Evolutionary conservation across 1,139 yeast species (phyloP).

Genomic region (Blastobotrys niveus): DNA sequence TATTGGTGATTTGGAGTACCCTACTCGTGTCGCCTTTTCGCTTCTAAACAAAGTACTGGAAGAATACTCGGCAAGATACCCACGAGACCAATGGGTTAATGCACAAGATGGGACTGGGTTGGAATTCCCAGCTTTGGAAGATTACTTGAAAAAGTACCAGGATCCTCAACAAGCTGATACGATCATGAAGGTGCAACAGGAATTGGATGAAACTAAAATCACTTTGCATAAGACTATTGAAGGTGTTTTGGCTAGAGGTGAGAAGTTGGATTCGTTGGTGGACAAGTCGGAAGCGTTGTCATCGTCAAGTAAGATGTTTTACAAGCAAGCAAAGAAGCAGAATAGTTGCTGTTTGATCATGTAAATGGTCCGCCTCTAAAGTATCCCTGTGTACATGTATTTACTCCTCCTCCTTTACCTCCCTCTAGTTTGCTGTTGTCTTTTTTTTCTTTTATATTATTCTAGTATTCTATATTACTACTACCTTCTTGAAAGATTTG

Average conservation of each 20-base stretch:
- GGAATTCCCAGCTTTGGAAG: conserved; percentile 57
- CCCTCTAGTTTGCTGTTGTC: no score
- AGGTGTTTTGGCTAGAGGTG: conserved; percentile 91
- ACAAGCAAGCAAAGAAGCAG: conserved; percentile 95
- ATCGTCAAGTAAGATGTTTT: conserved; percentile 84
- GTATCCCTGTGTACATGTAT: no score
- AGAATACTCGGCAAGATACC: conserved; percentile 81
- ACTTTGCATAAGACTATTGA: conserved; percentile 95
- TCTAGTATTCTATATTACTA: no score
- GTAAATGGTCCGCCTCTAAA: no score
- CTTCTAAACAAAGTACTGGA: conserved; percentile 84
- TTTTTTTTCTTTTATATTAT: no score
- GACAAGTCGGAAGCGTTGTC: conserved; percentile 93
- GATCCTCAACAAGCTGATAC: conserved; percentile 97
- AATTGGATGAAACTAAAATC: conserved; percentile 94
- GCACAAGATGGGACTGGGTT: conserved; percentile 43
- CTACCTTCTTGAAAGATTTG: no score
- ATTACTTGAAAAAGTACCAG: conserved; percentile 77
- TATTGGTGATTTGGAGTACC: conserved; percentile 91
- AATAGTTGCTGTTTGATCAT: conserved; percentile 57
- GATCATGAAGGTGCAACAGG: conserved; percentile 94
- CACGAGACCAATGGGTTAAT: conserved; percentile 61
- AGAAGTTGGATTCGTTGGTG: conserved; percentile 85
- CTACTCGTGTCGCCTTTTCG: conserved; percentile 96
- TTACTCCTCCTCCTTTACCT: no score